Evolutionary conservation across 2,329 filamentous ascomycete species (phyloP).

Genomic region (Aspergillus brunneoviolaceus): DNA sequence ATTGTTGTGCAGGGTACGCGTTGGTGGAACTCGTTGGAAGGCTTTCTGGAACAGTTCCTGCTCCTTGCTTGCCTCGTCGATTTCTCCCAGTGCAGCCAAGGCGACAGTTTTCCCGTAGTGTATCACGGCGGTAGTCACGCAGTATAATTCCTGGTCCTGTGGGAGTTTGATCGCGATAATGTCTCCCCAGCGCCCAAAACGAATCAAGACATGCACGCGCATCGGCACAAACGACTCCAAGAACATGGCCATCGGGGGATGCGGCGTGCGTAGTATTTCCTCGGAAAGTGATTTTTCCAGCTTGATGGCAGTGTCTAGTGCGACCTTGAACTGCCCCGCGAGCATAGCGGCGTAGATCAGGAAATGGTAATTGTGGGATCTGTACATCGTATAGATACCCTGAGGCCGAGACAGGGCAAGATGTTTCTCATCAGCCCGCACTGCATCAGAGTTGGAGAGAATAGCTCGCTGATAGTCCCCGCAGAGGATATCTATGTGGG

Average conservation of each 20-base stretch:
- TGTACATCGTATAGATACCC: constrained; percentile 77
- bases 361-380: constrained; percentile 73
- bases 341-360: constrained; percentile 78
- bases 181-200: constrained; percentile 72
- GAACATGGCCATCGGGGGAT: constrained; percentile 76
- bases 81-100: constrained; percentile 56
- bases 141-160: constrained; percentile 61
- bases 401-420: constrained; percentile 56
- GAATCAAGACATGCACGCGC: constrained; percentile 67
- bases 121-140: constrained; percentile 65
- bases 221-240: constrained; percentile 69
- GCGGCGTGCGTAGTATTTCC: constrained; percentile 61
- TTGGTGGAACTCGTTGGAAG: constrained; percentile 53
- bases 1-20: constrained; percentile 69
- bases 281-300: constrained; percentile 65
- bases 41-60: constrained; percentile 54
- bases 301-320: constrained; percentile 58
- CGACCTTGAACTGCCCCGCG: constrained; percentile 62
- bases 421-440: constrained; percentile 67
- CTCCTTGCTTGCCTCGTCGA: constrained; percentile 57
- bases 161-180: constrained; percentile 60
- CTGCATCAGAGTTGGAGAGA: constrained; percentile 64
- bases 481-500: constrained; percentile 70
- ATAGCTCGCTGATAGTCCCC: constrained; percentile 70
- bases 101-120: constrained; percentile 70